Evolutionary conservation across 2,329 filamentous ascomycete genomes (phyloP).

Genomic region (Fusarium veterinarium): DNA sequence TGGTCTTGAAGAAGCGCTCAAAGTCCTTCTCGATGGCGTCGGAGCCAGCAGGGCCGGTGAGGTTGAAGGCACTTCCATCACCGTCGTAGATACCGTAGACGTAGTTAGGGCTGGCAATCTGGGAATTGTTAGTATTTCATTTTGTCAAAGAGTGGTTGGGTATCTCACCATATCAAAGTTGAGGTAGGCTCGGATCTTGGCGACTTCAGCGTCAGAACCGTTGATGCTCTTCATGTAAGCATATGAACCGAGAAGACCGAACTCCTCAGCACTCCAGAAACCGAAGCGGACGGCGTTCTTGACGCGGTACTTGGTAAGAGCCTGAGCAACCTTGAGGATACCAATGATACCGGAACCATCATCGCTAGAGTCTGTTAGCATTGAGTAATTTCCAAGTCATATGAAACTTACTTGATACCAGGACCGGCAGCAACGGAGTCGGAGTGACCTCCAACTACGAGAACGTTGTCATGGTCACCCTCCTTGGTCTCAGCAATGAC

Average conservation of each 20-base stretch:
- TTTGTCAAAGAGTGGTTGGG: rapidly evolving
- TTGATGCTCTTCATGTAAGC: slow-evolving; percentile 59
- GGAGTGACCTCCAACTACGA: slow-evolving; percentile 60
- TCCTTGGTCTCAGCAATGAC: slow-evolving; percentile 62
- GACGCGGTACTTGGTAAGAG: slow-evolving; percentile 56
- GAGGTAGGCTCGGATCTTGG: slow-evolving; percentile 65
- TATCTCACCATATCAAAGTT: slow-evolving; percentile 66
- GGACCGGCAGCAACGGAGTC: slow-evolving; percentile 62
- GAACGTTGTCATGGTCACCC: slow-evolving; percentile 61
- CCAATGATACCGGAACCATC: slow-evolving; percentile 67
- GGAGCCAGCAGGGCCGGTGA: slow-evolving; percentile 64
- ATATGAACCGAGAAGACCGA: slow-evolving; percentile 61
- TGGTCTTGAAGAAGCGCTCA: slow-evolving; percentile 62
- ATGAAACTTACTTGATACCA: slow-evolving; percentile 64
- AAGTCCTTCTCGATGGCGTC: slow-evolving; percentile 70
- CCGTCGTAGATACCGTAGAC: slow-evolving; percentile 68
- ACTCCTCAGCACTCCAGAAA: slow-evolving; percentile 66
- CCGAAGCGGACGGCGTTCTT: slow-evolving; percentile 63
- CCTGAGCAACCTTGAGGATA: slow-evolving; percentile 58
- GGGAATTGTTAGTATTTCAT: not conserved
- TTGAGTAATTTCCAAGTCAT: not conserved
- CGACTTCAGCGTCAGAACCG: slow-evolving; percentile 56
- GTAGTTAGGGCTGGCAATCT: slow-evolving; percentile 62
- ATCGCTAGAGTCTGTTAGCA: slow-evolving; percentile 51
- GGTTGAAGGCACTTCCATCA: slow-evolving; percentile 70